Percentiles rank a stretch among this genome's conserved stretches.
Evolutionary conservation across 2,329 filamentous ascomycete genomes (phyloP).

Genomic region (Fusarium drepaniforme): DNA sequence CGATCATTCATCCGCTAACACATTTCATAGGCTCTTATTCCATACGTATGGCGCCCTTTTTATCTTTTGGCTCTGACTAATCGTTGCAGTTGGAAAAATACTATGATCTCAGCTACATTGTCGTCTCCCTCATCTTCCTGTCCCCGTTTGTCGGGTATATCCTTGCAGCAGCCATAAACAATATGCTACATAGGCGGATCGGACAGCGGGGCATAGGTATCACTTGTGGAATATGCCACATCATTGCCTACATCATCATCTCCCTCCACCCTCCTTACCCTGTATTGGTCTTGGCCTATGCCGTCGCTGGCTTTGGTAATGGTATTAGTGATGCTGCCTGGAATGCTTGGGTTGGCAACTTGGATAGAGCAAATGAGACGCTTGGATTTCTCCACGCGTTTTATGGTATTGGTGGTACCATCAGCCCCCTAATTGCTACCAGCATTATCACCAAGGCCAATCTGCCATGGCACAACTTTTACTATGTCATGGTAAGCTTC

Average conservation of each 20-base stretch:
- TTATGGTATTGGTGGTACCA: slow-evolving; percentile 76
- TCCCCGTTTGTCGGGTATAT: slow-evolving; percentile 75
- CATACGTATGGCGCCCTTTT: slow-evolving; percentile 49
- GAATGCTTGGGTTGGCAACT: slow-evolving; percentile 71
- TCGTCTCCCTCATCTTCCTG: slow-evolving; percentile 75
- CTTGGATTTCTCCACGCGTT: slow-evolving; percentile 76
- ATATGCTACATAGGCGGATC: slow-evolving; percentile 50
- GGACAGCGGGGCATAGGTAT: slow-evolving; percentile 68
- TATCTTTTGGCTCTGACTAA: background rate
- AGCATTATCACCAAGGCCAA: slow-evolving; percentile 73
- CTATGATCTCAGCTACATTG: slow-evolving; percentile 70
- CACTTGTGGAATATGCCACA: slow-evolving; percentile 69
- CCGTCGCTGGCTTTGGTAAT: slow-evolving; percentile 77
- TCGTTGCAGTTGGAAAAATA: slow-evolving; percentile 53
- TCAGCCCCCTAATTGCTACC: slow-evolving; percentile 78
- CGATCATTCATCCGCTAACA: background rate
- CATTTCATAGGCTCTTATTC: slow-evolving; percentile 57
- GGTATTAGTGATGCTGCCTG: slow-evolving; percentile 71
- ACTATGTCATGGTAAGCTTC: slow-evolving; percentile 76
- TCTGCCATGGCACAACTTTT: slow-evolving; percentile 77
- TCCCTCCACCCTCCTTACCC: slow-evolving; percentile 76
- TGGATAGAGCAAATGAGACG: slow-evolving; percentile 77
- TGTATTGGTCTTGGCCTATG: slow-evolving; percentile 73
- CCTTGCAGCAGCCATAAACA: slow-evolving; percentile 71
- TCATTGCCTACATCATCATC: slow-evolving; percentile 74